Conservation (phyloP, 2,329 filamentous ascomycete species). For the Plenodomus lindquistii region DNA sequence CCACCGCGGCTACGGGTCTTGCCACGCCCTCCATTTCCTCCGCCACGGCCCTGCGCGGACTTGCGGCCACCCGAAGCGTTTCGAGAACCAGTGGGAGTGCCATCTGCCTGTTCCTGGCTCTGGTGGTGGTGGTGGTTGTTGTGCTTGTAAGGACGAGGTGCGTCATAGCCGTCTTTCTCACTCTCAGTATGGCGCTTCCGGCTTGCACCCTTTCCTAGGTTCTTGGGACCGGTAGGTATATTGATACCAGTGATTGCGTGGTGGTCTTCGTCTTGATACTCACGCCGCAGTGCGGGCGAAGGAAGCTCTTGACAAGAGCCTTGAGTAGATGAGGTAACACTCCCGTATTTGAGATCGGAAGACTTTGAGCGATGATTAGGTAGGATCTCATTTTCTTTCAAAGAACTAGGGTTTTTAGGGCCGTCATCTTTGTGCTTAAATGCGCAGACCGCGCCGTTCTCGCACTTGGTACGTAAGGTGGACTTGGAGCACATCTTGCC, state of each 20-base stretch:
- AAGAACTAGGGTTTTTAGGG: neutral
- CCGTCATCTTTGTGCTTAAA: constrained; percentile 7
- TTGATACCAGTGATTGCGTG: neutral
- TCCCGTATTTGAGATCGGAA: too few species aligned
- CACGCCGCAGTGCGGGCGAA: neutral
- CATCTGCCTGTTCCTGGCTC: neutral
- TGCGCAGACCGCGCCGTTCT: constrained; percentile 1
- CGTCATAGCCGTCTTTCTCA: neutral
- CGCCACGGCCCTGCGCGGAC: neutral
- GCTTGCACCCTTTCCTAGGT: neutral
- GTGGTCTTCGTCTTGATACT: neutral
- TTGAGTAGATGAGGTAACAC: too few species aligned
- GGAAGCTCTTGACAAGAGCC: too few species aligned
- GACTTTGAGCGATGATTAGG: too few species aligned
- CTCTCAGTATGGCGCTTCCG: constrained; percentile 1
- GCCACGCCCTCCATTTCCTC: neutral
- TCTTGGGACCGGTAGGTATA: neutral
- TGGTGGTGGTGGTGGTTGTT: neutral
- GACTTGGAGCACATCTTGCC: constrained; percentile 2
- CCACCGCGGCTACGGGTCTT: neutral
- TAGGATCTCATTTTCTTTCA: neutral
- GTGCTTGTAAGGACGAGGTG: neutral
- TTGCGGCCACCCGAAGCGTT: neutral
- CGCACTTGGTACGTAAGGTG: neutral
- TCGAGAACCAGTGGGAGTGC: neutral